Evolutionary conservation across 805 yeast species (phyloP), one percentile per base, ranked within the genome.

Genomic region (Saccharomycopsis babjevae): DNA sequence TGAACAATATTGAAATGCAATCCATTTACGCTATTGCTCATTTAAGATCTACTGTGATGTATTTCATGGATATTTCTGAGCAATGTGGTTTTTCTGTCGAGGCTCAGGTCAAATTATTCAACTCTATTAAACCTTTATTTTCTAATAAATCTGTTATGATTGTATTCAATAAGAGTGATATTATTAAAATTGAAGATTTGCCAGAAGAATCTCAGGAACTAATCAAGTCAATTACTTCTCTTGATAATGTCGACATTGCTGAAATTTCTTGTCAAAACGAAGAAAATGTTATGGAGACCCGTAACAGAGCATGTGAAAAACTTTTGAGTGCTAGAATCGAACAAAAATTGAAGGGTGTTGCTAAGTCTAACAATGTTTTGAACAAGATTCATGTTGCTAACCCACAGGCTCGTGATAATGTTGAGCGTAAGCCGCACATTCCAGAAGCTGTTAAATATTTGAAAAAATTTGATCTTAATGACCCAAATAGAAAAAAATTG

Each of bases 1-100:
- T 94, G 99, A 94, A 94, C 80, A 94, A 94, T 76, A 94, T 94
- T 74, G 99, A 94, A 79, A 94, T 94, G 99, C 99, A 94, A 79
- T 88, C 96, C 57, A 94, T 94, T 71, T 94, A 94, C 71, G 99
- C 99, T 64, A 91, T 94, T 79, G 99, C 99, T 39, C 99, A 94
- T 76, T 83, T 94, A 74, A 84, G 98, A 73, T 92, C 98, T 34
- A 89, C 97, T 74, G 97, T 94, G 54, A 76, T 94, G 71, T 94
- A 94, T 78, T 94, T 94, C 72, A 94, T 94, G 99, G 99, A 94
- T 80, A 81, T 93, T 68, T 89, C 97, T 39, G 99, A 94, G 79
- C 98, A 93, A 81, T 94, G 99, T 83, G 99, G 99, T 57, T 94
- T 93, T 79, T 85, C 96, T 25, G 84, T 94, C 67, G 97, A 92